A percentile compares a stretch with the other conserved stretches of the same genome.
These are phyloP conservation scores for Claviceps purpurea DNA, from an alignment of 2,329 filamentous ascomycete species.

Conservation along the genomic window DNA sequence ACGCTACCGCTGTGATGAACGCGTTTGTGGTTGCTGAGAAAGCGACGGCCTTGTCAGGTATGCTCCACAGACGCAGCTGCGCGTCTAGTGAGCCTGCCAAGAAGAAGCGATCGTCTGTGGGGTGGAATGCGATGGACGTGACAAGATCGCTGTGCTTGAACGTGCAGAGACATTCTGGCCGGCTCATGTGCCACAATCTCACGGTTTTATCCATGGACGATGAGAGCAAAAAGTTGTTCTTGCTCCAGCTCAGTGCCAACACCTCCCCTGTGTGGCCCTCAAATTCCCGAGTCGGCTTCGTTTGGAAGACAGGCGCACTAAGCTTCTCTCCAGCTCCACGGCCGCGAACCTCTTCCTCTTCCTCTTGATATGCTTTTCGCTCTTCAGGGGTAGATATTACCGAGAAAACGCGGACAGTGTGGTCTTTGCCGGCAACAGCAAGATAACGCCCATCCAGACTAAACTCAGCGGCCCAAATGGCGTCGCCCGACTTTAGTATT, in stretches of 20 bases:
- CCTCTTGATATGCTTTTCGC: slow-evolving; percentile 56
- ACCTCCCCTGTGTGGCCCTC: slow-evolving; percentile 74
- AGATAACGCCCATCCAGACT: slow-evolving; percentile 84
- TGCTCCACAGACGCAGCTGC: slow-evolving; percentile 85
- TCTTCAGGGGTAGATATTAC: slow-evolving; percentile 77
- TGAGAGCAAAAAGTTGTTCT: slow-evolving; percentile 93
- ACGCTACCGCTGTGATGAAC: slow-evolving; percentile 86
- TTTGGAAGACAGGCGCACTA: slow-evolving; percentile 80
- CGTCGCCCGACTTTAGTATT: slow-evolving; percentile 38
- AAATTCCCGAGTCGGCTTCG: slow-evolving; percentile 67
- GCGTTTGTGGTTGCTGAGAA: slow-evolving; percentile 66
- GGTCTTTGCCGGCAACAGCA: slow-evolving; percentile 84
- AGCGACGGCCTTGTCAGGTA: slow-evolving; percentile 87
- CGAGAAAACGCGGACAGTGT: slow-evolving; percentile 73
- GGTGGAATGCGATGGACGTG: slow-evolving; percentile 88
- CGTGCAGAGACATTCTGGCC: slow-evolving; percentile 75
- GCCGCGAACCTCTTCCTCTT: slow-evolving; percentile 24
- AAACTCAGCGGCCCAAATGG: slow-evolving; percentile 87
- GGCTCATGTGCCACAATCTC: slow-evolving; percentile 78
- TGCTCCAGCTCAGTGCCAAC: slow-evolving; percentile 92
- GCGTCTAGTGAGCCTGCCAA: slow-evolving; percentile 84
- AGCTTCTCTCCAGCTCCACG: slow-evolving; percentile 42
- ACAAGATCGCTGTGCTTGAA: slow-evolving; percentile 95
- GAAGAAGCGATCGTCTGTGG: slow-evolving; percentile 91
- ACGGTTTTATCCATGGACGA: slow-evolving; percentile 98